Evolutionary conservation across 768 basidiomycete genomes (phyloP), one percentile per base, ranked within the genome.

Genomic region (Leccinum longicurvipes): DNA sequence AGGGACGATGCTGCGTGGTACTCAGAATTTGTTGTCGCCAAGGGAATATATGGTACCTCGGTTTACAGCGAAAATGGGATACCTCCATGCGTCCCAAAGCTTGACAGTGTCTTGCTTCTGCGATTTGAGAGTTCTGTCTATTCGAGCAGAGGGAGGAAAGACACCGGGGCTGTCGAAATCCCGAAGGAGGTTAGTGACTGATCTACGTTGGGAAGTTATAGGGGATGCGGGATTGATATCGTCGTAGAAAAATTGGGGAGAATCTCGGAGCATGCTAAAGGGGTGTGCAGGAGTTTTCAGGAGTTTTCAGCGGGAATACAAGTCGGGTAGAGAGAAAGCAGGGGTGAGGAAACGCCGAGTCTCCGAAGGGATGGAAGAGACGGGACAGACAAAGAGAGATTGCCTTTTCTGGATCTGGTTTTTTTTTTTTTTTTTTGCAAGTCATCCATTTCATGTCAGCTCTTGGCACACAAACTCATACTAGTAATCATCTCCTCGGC

Each of bases 401-500:
- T 68, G 45, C 67, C 60, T 55, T 61, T 68, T 62, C 6, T 1
- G 58, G 63, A 57, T 59, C 61, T 70, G 61, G 36, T 58, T 45
- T 17, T 41, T 39, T 39, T 21, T 10, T 41, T 41, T 41, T 41
- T n/a, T 41, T 41, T 41, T 41, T 12, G 39, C 39, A 41, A 41
- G 39, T 41, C 39, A 41, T 41, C 19, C 19, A 41, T 21, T 41
- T 41, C 32, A 23, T 24, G 57, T 60, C 48, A 60, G 59, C 51
- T 28, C 28, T 36, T 31, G 42, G 47, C 24, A 48, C n/a, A 42
- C 19, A 52, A 4, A n/a, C 29, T 49, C 56, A 69, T 64, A 52
- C 51, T 64, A 91, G 72, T 90, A 93, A 71, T 93, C 91, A 57
- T 89, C 85, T 24, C 91, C 91, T 60, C 91, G 81, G 72, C 86